Percentiles rank a stretch among this genome's conserved stretches.
These are phyloP conservation scores for Lepiota brunneoincarnata DNA, from an alignment of 768 basidiomycete genomes.

Conservation along the genomic window DNA sequence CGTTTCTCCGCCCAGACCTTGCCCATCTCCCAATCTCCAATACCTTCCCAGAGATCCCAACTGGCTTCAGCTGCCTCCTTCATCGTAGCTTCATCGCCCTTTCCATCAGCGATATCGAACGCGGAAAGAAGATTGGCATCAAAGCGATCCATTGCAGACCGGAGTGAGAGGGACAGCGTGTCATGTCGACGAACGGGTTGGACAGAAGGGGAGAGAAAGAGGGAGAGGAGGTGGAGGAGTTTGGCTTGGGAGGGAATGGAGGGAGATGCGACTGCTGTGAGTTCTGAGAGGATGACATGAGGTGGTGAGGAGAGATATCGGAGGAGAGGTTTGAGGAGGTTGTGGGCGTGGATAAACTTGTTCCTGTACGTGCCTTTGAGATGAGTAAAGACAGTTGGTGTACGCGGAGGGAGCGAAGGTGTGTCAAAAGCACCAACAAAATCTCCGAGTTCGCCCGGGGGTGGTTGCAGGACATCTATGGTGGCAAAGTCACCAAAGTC, in stretches of 20 bases:
- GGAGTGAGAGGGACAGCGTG: slow-evolving; percentile 58
- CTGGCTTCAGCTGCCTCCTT: slow-evolving; percentile 75
- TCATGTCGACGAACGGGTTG: slow-evolving; percentile 73
- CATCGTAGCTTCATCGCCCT: slow-evolving; percentile 75
- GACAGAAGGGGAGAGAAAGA: slow-evolving; percentile 65
- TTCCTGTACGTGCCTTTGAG: slow-evolving; percentile 43
- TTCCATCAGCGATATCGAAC: slow-evolving; percentile 84
- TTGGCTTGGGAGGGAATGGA: slow-evolving; percentile 60
- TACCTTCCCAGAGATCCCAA: slow-evolving; percentile 75
- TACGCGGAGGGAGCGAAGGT: slow-evolving; percentile 5
- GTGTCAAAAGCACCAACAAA: slow-evolving; percentile 27
- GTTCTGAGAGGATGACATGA: slow-evolving; percentile 61
- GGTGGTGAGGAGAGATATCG: slow-evolving; percentile 58
- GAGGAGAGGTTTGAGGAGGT: slow-evolving; percentile 58
- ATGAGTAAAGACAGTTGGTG: slow-evolving; percentile 17
- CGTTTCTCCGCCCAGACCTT: slow-evolving; percentile 95
- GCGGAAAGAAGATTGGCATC: slow-evolving; percentile 82
- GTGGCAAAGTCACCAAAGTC: slow-evolving; percentile 88
- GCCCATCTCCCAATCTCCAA: slow-evolving; percentile 84
- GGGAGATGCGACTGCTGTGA: slow-evolving; percentile 42
- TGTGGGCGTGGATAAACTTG: slow-evolving; percentile 66
- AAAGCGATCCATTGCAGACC: slow-evolving; percentile 83
- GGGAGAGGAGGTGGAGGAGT: slow-evolving; percentile 66
- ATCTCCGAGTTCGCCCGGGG: slow-evolving; percentile 40
- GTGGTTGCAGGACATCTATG: slow-evolving; percentile 31